phyloP scores from a whole-genome alignment of 108 stramenopile genomes.

The Cylindrotheca closterium region DNA sequence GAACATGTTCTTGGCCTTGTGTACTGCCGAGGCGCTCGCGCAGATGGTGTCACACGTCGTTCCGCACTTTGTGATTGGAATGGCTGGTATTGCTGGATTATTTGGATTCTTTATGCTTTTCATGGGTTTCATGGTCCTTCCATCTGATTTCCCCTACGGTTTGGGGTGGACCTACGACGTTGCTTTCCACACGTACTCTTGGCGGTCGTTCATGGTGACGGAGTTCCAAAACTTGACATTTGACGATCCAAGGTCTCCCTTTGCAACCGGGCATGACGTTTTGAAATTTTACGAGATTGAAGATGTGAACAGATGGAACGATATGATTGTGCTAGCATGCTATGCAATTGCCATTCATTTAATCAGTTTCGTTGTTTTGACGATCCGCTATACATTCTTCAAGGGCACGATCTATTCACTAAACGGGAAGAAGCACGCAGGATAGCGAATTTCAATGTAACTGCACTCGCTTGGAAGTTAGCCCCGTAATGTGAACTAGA shows the following conservation, averaged over 20 bases:
- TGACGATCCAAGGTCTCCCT: slow-evolving; percentile 8
- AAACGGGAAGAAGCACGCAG: no score
- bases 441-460: no score
- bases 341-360: slow-evolving; percentile 32
- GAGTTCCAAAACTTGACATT: slow-evolving; percentile 39
- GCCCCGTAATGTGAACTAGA: no score
- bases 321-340: slow-evolving; percentile 32
- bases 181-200: slow-evolving; percentile 58
- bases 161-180: slow-evolving; percentile 52
- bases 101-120: slow-evolving; percentile 62
- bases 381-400: slow-evolving; percentile 20
- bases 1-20: slow-evolving; percentile 49
- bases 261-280: slow-evolving; percentile 34
- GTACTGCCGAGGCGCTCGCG: slow-evolving; percentile 51
- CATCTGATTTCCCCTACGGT: slow-evolving; percentile 53
- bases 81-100: slow-evolving; percentile 46
- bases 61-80: slow-evolving; percentile 64
- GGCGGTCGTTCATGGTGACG: slow-evolving; percentile 56
- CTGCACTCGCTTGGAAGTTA: no score
- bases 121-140: slow-evolving; percentile 57
- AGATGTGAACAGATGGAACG: slow-evolving; percentile 35
- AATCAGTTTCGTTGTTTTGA: slow-evolving; percentile 22
- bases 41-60: slow-evolving; percentile 53
- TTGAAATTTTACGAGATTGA: slow-evolving; percentile 54
- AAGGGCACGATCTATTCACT: slow-evolving; percentile 15